Base-by-base conservation (phyloP, 1,139 yeast genomes). In the Yamadazyma sp. region DNA sequence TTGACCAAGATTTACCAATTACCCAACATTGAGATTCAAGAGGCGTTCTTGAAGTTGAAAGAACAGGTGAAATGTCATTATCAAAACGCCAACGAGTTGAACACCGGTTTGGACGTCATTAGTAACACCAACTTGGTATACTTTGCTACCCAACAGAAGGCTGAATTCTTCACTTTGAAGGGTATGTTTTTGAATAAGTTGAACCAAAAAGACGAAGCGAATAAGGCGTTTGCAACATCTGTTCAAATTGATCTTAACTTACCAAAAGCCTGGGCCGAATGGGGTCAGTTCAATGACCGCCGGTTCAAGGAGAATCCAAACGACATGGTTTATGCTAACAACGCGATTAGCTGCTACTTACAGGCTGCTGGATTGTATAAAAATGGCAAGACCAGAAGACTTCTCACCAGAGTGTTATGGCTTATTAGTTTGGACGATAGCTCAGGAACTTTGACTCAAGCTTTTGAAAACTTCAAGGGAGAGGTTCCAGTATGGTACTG, bases 401-500 rank as follows among this genome's bases (percentile, higher is more conserved):
- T 92, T 31, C 66, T 94, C 40, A 95, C 97, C 29, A 76, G 98
- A 40, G 87, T 94, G 33, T 70, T 94, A 43, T 94, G 98, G 98
- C 76, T 94, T 44, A 82, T 94, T 39, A 84, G 96, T 48, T 73
- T 92, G 64, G 98, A 92, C 61, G 97, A 92, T 57, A 71, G 82
- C 3, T 73, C 82, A 9, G 95, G 95, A 1, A 78, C 92, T 0
- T 70, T 92, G 40, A 79, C 95, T 0, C 83, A 82, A 50, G 96
- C 97, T 0, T 92, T 90, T 62, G 96, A 88, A 44, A 82, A 86
- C 38, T 92, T 87, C 60, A 78, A 94, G 47, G 97, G 98, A 15
- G 99, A 94, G 48, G 90, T 88, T 32, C 97, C 98, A 9, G 96
- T 90, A 3, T 94, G 99, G 99, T 92, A 92, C 57, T 94, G 98